Evolutionary conservation across 2,329 filamentous ascomycete genomes (phyloP).

Genomic region (Aureobasidium pullulans): DNA sequence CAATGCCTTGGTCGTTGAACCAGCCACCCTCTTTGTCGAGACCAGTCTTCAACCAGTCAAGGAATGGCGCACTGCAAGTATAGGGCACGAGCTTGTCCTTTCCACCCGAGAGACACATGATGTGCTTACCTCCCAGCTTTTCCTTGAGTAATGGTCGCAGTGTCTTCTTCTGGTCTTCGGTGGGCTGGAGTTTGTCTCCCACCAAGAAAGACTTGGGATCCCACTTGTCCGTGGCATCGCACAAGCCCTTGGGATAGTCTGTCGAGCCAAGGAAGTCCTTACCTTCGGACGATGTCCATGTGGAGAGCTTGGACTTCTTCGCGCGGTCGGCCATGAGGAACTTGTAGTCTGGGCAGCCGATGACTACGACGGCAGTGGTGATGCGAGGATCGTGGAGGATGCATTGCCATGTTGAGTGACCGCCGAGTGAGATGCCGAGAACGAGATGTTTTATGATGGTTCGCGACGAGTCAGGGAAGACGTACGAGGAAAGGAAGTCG

Average conservation of each 20-base stretch:
- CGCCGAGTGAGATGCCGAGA: slow-evolving; percentile 78
- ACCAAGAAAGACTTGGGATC: slow-evolving; percentile 75
- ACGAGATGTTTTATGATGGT: slow-evolving; percentile 58
- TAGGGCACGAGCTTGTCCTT: slow-evolving; percentile 69
- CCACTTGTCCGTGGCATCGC: slow-evolving; percentile 53
- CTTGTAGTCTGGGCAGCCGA: slow-evolving; percentile 85
- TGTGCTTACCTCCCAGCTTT: slow-evolving; percentile 49
- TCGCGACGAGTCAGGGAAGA: slow-evolving; percentile 46
- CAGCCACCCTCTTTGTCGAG: slow-evolving; percentile 34
- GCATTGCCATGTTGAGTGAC: slow-evolving; percentile 79
- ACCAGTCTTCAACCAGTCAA: slow-evolving; percentile 54
- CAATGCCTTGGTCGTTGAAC: slow-evolving; percentile 49
- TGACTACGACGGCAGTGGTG: slow-evolving; percentile 68
- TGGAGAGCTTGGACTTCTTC: slow-evolving; percentile 56
- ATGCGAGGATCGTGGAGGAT: slow-evolving; percentile 72
- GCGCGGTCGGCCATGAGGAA: slow-evolving; percentile 76
- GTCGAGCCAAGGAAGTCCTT: slow-evolving; percentile 63
- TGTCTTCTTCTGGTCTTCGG: slow-evolving; percentile 38
- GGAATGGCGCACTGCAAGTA: slow-evolving; percentile 50
- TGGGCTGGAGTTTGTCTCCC: slow-evolving; percentile 29
- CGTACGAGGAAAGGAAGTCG: slow-evolving; percentile 67
- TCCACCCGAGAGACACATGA: slow-evolving; percentile 58
- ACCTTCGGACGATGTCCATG: slow-evolving; percentile 52
- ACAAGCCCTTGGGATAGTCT: slow-evolving; percentile 66
- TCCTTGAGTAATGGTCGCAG: slow-evolving; percentile 29